Conservation (phyloP, 129 eudicot species). For the Apium graveolens region DNA sequence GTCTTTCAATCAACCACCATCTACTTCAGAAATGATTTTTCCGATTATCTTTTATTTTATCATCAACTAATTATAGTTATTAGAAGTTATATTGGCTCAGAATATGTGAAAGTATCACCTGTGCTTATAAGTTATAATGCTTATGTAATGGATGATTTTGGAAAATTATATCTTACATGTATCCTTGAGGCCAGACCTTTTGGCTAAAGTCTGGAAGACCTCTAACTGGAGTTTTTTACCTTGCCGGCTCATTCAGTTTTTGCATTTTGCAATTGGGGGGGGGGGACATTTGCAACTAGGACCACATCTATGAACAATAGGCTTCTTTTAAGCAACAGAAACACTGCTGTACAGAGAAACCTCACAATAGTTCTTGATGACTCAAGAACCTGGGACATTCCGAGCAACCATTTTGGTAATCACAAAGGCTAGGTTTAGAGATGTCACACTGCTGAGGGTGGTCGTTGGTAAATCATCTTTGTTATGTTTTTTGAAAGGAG, state of each 20-base stretch:
- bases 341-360: neutral
- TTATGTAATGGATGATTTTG: neutral
- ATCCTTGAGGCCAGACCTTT: neutral
- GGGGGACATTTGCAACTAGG: constrained; percentile 16
- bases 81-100: neutral
- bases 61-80: neutral
- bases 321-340: neutral
- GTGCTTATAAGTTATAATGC: neutral
- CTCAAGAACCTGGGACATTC: constrained; percentile 6
- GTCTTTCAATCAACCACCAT: neutral
- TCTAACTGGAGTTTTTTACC: constrained; percentile 6
- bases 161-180: neutral
- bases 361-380: constrained; percentile 2
- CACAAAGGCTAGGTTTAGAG: constrained; percentile 6
- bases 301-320: constrained; percentile 17
- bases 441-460: neutral
- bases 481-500: constrained; percentile 11
- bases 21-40: neutral
- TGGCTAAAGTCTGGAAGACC: constrained; percentile 11
- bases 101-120: neutral
- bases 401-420: constrained; percentile 11
- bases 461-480: constrained; percentile 11
- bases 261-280: too few relatives aligned
- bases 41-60: neutral
- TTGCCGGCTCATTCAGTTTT: constrained; percentile 12